A percentile compares a stretch with the other conserved stretches of the same genome.
These are phyloP conservation scores for Mercurialis annua DNA, from an alignment of 345 rosid species.

Conservation along the genomic window DNA sequence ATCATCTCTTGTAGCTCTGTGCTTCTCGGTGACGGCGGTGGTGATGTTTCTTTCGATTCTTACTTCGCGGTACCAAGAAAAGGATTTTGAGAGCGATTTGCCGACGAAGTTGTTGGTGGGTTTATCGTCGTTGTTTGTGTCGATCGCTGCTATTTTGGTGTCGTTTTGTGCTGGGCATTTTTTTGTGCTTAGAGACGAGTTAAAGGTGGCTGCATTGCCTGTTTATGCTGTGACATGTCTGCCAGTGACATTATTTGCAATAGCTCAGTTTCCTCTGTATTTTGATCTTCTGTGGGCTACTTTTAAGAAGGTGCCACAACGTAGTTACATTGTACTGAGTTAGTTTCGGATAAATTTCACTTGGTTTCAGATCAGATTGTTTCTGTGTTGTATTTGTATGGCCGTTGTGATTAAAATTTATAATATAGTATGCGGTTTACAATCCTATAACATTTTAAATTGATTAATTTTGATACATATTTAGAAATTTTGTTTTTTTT, in stretches of 20 bases:
- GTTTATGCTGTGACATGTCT: slow-evolving; percentile 43
- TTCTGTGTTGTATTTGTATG: too few species aligned
- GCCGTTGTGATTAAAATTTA: too few species aligned
- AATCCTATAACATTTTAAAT: too few species aligned
- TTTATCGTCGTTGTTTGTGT: slow-evolving; percentile 19
- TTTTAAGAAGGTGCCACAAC: slow-evolving; percentile 41
- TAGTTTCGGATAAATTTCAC: not conserved
- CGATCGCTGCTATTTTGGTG: slow-evolving; percentile 26
- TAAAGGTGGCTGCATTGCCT: slow-evolving; percentile 37
- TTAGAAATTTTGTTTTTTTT: too few species aligned
- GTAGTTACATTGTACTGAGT: slow-evolving; percentile 17
- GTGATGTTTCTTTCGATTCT: slow-evolving; percentile 30
- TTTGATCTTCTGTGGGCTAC: slow-evolving; percentile 42
- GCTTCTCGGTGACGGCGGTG: slow-evolving; percentile 25
- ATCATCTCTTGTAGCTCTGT: slow-evolving; percentile 27
- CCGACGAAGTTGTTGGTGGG: slow-evolving; percentile 22
- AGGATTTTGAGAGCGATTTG: slow-evolving; percentile 13
- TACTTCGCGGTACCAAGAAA: slow-evolving; percentile 23
- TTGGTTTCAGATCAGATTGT: too few species aligned
- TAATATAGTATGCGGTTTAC: too few species aligned
- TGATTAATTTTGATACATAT: too few species aligned
- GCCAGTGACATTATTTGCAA: slow-evolving; percentile 42
- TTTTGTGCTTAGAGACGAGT: slow-evolving; percentile 39
- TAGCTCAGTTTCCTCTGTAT: slow-evolving; percentile 47
- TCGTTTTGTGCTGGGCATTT: slow-evolving; percentile 58